A percentile compares a stretch with the other conserved stretches of the same genome.
Conservation (phyloP, 208 protist genomes). For the Crithidia brevicula region DNA sequence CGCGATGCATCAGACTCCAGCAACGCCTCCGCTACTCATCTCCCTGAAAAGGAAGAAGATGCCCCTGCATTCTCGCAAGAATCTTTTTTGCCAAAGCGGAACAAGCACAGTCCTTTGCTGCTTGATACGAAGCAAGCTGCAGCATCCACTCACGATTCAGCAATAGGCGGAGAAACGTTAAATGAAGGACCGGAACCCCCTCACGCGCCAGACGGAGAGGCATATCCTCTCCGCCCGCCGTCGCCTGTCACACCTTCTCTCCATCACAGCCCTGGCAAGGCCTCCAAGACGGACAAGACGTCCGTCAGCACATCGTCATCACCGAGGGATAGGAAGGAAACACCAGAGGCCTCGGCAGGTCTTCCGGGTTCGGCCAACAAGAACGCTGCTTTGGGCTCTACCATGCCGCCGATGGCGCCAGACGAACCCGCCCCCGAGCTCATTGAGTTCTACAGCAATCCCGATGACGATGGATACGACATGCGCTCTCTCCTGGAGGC, state of each 20-base stretch:
- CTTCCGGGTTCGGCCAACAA: not conserved
- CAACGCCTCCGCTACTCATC: not conserved
- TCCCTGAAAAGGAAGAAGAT: not conserved
- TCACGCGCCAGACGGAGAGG: not conserved
- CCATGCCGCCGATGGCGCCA: not conserved
- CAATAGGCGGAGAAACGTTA: too few species aligned
- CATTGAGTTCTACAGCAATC: constrained; percentile 29
- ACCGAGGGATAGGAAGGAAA: too few species aligned
- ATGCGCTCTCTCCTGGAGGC: constrained; percentile 30
- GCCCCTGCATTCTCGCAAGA: not conserved
- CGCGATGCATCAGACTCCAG: not conserved
- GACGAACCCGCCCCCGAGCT: constrained; percentile 21
- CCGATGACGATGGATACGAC: constrained; percentile 34
- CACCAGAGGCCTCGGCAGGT: too few species aligned
- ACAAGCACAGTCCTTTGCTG: too few species aligned
- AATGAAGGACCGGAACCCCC: not conserved
- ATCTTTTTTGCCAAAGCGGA: too few species aligned
- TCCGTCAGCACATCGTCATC: not conserved
- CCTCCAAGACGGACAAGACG: too few species aligned
- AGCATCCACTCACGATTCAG: too few species aligned
- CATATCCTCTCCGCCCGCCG: not conserved
- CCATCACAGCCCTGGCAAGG: not conserved
- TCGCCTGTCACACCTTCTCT: not conserved
- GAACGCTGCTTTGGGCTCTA: not conserved
- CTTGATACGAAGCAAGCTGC: too few species aligned